These are phyloP conservation scores for Silene vulgaris DNA, from an alignment of 179 eudicot genomes.

Conservation along the genomic window DNA sequence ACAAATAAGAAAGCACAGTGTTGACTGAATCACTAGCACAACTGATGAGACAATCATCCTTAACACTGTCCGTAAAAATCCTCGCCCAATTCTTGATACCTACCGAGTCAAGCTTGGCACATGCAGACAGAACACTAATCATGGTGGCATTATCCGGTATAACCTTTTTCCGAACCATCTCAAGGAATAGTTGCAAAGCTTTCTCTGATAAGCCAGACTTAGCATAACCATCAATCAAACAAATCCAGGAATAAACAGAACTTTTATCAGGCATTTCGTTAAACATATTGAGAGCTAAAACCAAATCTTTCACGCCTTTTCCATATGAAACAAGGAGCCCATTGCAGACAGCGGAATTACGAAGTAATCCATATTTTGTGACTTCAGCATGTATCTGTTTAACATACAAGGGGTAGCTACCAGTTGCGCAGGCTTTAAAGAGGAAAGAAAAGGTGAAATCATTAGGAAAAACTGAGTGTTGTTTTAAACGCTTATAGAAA, in stretches of 20 bases:
- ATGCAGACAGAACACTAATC: slow-evolving; percentile 68
- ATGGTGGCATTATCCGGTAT: slow-evolving; percentile 55
- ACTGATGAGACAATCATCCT: slow-evolving; percentile 18
- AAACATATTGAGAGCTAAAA: slow-evolving; percentile 52
- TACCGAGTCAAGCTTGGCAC: slow-evolving; percentile 42
- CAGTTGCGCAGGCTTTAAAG: slow-evolving; percentile 51
- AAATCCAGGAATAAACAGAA: slow-evolving; percentile 56
- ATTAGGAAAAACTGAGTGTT: slow-evolving; percentile 44
- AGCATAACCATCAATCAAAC: slow-evolving; percentile 63
- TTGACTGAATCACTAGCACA: slow-evolving; percentile 35
- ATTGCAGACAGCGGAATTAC: slow-evolving; percentile 51
- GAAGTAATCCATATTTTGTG: slow-evolving; percentile 41
- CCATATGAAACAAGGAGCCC: slow-evolving; percentile 53
- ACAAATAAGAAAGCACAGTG: slow-evolving; percentile 53
- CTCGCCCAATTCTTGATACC: slow-evolving; percentile 47
- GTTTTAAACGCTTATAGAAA: slow-evolving; percentile 39
- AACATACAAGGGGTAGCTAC: slow-evolving; percentile 21
- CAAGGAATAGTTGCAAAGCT: slow-evolving; percentile 46
- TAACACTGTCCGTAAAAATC: slow-evolving; percentile 20
- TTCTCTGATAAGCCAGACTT: slow-evolving; percentile 41
- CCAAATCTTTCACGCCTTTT: slow-evolving; percentile 44
- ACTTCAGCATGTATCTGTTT: slow-evolving; percentile 51
- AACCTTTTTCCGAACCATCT: slow-evolving; percentile 44
- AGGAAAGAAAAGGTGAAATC: slow-evolving; percentile 72
- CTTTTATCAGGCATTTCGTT: slow-evolving; percentile 65